Evolutionary conservation across 169 alveolate species (phyloP).

Genomic region (Eimeria tenella): DNA sequence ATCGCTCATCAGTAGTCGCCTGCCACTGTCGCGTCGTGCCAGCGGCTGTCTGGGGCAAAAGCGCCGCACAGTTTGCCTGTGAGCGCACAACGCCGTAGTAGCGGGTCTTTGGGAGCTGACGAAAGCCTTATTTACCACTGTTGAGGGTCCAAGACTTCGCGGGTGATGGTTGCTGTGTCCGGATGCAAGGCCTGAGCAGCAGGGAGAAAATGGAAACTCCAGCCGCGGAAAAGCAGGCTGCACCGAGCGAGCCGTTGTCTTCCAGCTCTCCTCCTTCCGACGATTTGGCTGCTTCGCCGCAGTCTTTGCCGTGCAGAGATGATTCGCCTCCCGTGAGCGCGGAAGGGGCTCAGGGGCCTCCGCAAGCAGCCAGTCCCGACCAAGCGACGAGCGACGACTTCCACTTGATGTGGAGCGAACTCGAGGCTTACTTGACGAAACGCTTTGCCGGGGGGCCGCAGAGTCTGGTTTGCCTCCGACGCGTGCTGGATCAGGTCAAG

Average conservation of each 20-base stretch:
- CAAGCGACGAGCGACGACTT: constrained; percentile 61
- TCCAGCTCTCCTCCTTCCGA: background rate
- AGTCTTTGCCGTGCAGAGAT: background rate
- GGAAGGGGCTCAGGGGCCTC: constrained; percentile 31
- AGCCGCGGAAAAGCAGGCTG: background rate
- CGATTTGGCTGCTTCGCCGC: background rate
- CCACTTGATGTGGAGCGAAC: constrained; percentile 67
- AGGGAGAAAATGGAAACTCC: background rate
- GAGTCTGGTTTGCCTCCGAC: constrained; percentile 30
- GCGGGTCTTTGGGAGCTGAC: constrained; percentile 4
- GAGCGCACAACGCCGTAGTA: background rate
- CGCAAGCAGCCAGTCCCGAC: background rate
- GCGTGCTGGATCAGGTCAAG: constrained; percentile 52
- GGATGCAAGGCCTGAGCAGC: background rate
- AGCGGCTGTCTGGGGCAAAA: constrained; percentile 21
- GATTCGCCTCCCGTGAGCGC: background rate
- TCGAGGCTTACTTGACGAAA: constrained; percentile 65
- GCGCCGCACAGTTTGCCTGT: background rate
- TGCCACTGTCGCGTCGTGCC: constrained; percentile 40
- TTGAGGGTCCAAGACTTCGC: background rate
- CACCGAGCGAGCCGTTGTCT: background rate
- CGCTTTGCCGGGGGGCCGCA: constrained; percentile 63
- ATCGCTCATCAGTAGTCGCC: constrained; percentile 41
- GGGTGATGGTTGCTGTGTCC: background rate
- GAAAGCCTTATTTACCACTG: background rate